Percentiles rank a stretch among this genome's conserved stretches.
Evolutionary conservation across 192 early-diverging fungal species (phyloP).

Genomic region (Backusella psychrophila): DNA sequence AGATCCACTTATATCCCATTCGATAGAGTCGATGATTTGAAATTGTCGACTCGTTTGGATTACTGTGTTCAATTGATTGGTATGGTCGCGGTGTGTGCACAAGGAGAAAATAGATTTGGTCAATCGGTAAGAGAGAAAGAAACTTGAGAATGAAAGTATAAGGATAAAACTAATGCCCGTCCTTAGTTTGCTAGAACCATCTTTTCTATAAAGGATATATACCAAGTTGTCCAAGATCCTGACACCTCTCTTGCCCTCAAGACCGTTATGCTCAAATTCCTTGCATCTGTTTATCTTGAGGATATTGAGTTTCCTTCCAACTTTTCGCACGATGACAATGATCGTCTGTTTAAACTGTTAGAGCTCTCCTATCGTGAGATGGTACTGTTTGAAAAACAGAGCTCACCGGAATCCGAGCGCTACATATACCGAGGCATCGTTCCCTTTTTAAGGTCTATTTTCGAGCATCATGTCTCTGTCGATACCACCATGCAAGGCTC

Average conservation of each 20-base stretch:
- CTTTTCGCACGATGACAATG: conserved; percentile 4
- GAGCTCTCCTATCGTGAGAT: neutral
- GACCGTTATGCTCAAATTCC: conserved; percentile 11
- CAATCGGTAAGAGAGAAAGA: conserved; percentile 23
- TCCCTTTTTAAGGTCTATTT: conserved; percentile 16
- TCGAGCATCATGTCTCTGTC: conserved; percentile 18
- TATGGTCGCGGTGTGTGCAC: conserved; percentile 18
- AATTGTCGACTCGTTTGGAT: neutral
- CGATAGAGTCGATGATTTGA: conserved; percentile 9
- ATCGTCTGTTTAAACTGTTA: neutral
- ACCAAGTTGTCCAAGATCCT: neutral
- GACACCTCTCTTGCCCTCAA: neutral
- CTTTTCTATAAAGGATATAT: conserved; percentile 17
- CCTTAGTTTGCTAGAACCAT: conserved; percentile 24
- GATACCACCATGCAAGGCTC: conserved; percentile 11
- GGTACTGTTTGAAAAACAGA: neutral
- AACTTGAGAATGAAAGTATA: no score
- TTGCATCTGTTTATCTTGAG: conserved; percentile 22
- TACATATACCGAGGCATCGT: conserved; percentile 16
- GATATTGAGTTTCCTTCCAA: conserved; percentile 12
- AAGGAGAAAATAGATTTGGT: conserved; percentile 25
- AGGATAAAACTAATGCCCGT: no score
- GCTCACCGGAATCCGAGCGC: neutral
- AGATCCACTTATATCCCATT: conserved; percentile 19
- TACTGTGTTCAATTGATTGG: conserved; percentile 23